A percentile compares a stretch with the other conserved stretches of the same genome.
Evolutionary conservation across 805 yeast species (phyloP).

Genomic region (Clavispora santaluciae): DNA sequence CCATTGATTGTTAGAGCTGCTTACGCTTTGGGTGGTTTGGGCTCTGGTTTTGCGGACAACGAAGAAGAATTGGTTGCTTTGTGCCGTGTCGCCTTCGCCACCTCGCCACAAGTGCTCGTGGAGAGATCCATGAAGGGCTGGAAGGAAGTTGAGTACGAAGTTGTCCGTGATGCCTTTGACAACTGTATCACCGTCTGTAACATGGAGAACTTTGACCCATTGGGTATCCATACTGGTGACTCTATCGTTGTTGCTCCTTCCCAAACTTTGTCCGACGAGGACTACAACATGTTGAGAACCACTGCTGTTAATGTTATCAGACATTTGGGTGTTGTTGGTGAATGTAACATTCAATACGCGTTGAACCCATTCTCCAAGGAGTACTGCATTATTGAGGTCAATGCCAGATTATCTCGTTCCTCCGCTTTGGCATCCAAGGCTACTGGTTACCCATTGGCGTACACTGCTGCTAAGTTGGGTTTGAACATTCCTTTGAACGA

Average conservation of each 20-base stretch:
- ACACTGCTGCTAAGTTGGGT: slow-evolving; percentile 97
- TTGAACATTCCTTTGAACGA: slow-evolving; percentile 93
- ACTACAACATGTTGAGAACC: slow-evolving; percentile 94
- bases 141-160: slow-evolving; percentile 98
- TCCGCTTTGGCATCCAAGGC: slow-evolving; percentile 98
- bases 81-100: slow-evolving; percentile 88
- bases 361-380: slow-evolving; percentile 90
- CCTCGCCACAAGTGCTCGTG: slow-evolving; percentile 92
- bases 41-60: slow-evolving; percentile 95
- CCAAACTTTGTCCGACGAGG: slow-evolving; percentile 94
- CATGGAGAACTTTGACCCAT: slow-evolving; percentile 98
- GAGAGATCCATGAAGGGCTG: slow-evolving; percentile 98
- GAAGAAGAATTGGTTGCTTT: slow-evolving; percentile 75
- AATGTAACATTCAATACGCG: slow-evolving; percentile 97
- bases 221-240: slow-evolving; percentile 98
- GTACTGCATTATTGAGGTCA: slow-evolving; percentile 94
- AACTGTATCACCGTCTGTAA: slow-evolving; percentile 98
- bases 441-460: slow-evolving; percentile 97
- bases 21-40: slow-evolving; percentile 94
- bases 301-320: slow-evolving; percentile 97
- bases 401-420: slow-evolving; percentile 94
- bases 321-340: slow-evolving; percentile 98
- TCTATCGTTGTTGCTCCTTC: slow-evolving; percentile 99
- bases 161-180: slow-evolving; percentile 94
- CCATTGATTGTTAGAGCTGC: slow-evolving; percentile 98